Evolutionary conservation across 768 basidiomycete species (phyloP).

Genomic region (Suillus americanus): DNA sequence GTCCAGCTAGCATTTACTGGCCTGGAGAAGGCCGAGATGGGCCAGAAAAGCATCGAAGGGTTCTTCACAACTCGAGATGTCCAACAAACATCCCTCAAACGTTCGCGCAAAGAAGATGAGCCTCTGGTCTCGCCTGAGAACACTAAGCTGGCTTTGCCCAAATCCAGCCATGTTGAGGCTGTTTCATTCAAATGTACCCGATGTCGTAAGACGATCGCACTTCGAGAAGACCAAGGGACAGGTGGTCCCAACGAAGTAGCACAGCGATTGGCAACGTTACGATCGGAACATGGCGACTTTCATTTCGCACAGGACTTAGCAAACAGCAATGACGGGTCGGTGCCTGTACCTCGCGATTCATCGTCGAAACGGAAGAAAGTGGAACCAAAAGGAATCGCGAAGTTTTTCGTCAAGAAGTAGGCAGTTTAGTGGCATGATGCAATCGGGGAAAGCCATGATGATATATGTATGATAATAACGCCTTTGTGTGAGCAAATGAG

Average conservation of each 20-base stretch:
- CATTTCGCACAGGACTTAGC: slow-evolving; percentile 84
- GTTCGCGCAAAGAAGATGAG: slow-evolving; percentile 34
- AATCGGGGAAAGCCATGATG: neutral
- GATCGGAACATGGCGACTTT: slow-evolving; percentile 83
- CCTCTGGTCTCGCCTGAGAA: slow-evolving; percentile 3
- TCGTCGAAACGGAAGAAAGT: slow-evolving; percentile 18
- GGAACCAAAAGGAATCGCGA: slow-evolving; percentile 43
- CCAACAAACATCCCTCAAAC: slow-evolving; percentile 33
- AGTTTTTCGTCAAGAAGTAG: slow-evolving; percentile 43
- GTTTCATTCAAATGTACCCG: slow-evolving; percentile 56
- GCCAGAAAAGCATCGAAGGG: slow-evolving; percentile 85
- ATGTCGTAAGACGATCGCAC: slow-evolving; percentile 49
- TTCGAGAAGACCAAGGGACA: slow-evolving; percentile 24
- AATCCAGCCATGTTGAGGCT: neutral
- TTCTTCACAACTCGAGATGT: slow-evolving; percentile 58
- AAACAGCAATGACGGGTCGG: slow-evolving; percentile 32
- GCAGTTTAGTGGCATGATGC: neutral
- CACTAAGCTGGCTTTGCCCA: neutral
- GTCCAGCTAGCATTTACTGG: slow-evolving; percentile 77
- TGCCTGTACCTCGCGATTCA: slow-evolving; percentile 9
- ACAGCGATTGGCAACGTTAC: slow-evolving; percentile 42
- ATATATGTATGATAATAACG: neutral
- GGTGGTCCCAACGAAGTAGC: slow-evolving; percentile 25
- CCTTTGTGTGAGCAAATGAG: neutral
- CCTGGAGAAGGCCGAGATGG: slow-evolving; percentile 69